A percentile compares a stretch with the other conserved stretches of the same genome.
phyloP scores from a whole-genome alignment of 768 basidiomycete species.

The Ramaria sp. region DNA sequence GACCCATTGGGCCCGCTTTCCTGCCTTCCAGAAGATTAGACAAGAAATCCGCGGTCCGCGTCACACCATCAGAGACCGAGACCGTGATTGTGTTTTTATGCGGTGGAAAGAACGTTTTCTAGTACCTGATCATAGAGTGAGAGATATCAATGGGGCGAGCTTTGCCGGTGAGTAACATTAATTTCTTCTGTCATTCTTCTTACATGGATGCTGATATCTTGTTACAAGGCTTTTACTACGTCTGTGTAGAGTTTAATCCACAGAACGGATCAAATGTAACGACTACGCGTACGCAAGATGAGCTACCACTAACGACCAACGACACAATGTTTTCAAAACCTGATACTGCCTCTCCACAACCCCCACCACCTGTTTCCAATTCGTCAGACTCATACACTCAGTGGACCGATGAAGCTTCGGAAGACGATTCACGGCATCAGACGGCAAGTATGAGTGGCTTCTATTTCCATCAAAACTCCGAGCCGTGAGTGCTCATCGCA shows the following conservation, averaged over 20 bases:
- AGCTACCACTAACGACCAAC: constrained; percentile 17
- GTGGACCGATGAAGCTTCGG: constrained; percentile 6
- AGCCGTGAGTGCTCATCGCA: constrained; percentile 52
- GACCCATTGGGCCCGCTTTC: constrained; percentile 91
- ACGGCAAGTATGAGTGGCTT: constrained; percentile 78
- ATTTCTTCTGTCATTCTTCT: constrained; percentile 9
- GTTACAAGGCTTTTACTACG: constrained; percentile 78
- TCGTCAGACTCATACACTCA: neutral
- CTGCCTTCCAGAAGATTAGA: constrained; percentile 75
- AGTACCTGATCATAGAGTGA: constrained; percentile 88
- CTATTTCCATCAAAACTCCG: constrained; percentile 90
- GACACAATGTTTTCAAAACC: constrained; percentile 14
- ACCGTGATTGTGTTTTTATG: constrained; percentile 59
- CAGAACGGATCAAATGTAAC: constrained; percentile 24
- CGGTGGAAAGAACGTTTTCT: constrained; percentile 95
- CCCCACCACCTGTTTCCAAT: constrained; percentile 1
- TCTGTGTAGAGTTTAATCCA: constrained; percentile 87
- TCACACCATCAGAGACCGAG: constrained; percentile 62
- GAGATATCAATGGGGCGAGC: constrained; percentile 90
- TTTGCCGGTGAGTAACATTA: constrained; percentile 67
- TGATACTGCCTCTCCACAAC: constrained; percentile 11
- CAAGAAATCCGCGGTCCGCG: constrained; percentile 70
- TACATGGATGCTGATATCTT: constrained; percentile 7
- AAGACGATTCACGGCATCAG: constrained; percentile 3
- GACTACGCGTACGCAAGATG: constrained; percentile 19